phyloP scores from a whole-genome alignment of 306 rosid species.

The Quercus berberidifolia region DNA sequence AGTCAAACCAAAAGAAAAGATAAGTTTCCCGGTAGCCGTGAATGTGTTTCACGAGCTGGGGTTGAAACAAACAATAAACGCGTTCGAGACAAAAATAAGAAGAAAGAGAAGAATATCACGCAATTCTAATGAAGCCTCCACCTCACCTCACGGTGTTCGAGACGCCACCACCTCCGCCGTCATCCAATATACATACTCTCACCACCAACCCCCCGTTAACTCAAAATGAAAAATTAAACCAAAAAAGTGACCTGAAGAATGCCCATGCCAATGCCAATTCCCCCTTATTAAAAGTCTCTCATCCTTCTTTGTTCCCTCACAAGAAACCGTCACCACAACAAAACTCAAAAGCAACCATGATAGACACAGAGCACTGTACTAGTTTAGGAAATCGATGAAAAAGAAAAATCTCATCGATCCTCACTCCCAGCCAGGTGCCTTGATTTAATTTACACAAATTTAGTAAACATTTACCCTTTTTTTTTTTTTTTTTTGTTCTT shows the following conservation, averaged over 20 bases:
- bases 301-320: slow-evolving; percentile 24
- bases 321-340: slow-evolving; percentile 20
- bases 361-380: background rate
- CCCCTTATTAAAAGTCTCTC: background rate
- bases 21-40: background rate
- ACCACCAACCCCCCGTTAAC: too few species aligned
- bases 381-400: background rate
- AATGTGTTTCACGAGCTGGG: background rate
- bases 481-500: background rate
- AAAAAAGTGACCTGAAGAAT: too few species aligned
- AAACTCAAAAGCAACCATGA: too few species aligned
- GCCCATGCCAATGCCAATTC: background rate
- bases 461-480: background rate
- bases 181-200: too few species aligned
- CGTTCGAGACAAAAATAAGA: background rate
- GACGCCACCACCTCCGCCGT: slow-evolving; percentile 23
- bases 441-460: background rate
- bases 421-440: background rate
- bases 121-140: slow-evolving; percentile 17
- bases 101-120: slow-evolving; percentile 37
- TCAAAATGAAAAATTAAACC: background rate
- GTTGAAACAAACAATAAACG: background rate
- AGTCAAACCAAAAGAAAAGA: background rate
- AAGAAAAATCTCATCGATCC: background rate
- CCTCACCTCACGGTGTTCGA: slow-evolving; percentile 4